Evolutionary conservation across 73 alveolate species (phyloP).

Genomic region (Stentor roeselii): DNA sequence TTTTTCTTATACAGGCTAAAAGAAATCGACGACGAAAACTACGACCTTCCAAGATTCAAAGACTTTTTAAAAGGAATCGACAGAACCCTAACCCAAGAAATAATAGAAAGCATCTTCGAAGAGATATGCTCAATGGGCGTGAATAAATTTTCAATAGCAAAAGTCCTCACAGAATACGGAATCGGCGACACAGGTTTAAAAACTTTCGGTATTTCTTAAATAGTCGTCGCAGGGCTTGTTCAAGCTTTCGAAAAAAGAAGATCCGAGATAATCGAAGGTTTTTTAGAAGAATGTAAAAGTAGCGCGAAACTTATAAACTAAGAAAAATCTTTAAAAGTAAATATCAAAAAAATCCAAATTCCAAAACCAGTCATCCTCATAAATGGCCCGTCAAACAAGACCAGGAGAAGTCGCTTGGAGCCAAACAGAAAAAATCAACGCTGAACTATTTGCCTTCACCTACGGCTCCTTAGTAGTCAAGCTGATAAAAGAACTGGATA

Average conservation of each 20-base stretch:
- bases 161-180: neutral
- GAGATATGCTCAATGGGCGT: neutral
- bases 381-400: slow-evolving; percentile 34
- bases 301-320: too few relatives aligned
- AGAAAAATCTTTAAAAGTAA: neutral
- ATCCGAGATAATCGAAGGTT: neutral
- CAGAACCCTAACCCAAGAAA: neutral
- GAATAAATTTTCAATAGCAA: neutral
- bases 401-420: slow-evolving; percentile 51
- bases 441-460: slow-evolving; percentile 73
- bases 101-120: neutral
- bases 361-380: too few relatives aligned
- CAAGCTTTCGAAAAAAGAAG: neutral
- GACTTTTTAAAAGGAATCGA: neutral
- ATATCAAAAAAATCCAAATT: too few relatives aligned
- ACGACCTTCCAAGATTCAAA: neutral
- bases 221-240: neutral
- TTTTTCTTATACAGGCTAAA: too few relatives aligned
- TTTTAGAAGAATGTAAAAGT: too few relatives aligned
- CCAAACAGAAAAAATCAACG: slow-evolving; percentile 60
- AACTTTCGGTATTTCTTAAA: neutral
- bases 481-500: slow-evolving; percentile 74
- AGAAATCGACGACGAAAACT: neutral
- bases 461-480: slow-evolving; percentile 82
- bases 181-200: neutral